phyloP scores from a whole-genome alignment of 352 stramenopile species.

The Peronospora destructor region DNA sequence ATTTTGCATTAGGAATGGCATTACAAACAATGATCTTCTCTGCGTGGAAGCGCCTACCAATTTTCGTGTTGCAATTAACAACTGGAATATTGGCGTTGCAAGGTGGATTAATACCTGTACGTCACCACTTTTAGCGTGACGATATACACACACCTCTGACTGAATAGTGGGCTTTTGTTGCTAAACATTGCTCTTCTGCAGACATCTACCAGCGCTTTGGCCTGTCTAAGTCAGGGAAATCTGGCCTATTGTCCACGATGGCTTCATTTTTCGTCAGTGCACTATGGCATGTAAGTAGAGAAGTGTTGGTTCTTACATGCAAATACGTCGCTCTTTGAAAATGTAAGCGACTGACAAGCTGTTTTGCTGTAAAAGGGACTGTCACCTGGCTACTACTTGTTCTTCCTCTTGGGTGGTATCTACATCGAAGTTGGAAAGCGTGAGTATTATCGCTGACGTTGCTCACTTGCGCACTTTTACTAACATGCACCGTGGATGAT shows the following conservation, averaged over 20 bases:
- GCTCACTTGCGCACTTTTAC: not conserved
- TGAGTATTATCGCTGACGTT: constrained; percentile 20
- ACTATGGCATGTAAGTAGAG: constrained; percentile 67
- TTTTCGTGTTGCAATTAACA: constrained; percentile 82
- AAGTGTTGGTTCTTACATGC: not conserved
- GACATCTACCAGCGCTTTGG: constrained; percentile 84
- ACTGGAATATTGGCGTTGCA: constrained; percentile 85
- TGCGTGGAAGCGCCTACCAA: constrained; percentile 84
- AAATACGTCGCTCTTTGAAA: not conserved
- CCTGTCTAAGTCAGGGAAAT: constrained; percentile 73
- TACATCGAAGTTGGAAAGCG: constrained; percentile 85
- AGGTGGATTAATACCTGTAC: constrained; percentile 83
- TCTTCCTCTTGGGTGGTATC: constrained; percentile 78
- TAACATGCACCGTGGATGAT: not conserved
- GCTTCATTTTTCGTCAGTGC: constrained; percentile 76
- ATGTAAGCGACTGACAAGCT: constrained; percentile 9
- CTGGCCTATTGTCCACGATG: constrained; percentile 67
- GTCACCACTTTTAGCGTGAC: constrained; percentile 2
- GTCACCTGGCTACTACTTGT: constrained; percentile 83
- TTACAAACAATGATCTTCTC: constrained; percentile 82
- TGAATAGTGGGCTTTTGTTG: not conserved
- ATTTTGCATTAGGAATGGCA: constrained; percentile 49
- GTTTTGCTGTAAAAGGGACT: constrained; percentile 44
- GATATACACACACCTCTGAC: not conserved
- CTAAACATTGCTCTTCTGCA: constrained; percentile 13